Evolutionary conservation across 2,329 filamentous ascomycete genomes (phyloP).

Genomic region (Mycosphaerella sp.): DNA sequence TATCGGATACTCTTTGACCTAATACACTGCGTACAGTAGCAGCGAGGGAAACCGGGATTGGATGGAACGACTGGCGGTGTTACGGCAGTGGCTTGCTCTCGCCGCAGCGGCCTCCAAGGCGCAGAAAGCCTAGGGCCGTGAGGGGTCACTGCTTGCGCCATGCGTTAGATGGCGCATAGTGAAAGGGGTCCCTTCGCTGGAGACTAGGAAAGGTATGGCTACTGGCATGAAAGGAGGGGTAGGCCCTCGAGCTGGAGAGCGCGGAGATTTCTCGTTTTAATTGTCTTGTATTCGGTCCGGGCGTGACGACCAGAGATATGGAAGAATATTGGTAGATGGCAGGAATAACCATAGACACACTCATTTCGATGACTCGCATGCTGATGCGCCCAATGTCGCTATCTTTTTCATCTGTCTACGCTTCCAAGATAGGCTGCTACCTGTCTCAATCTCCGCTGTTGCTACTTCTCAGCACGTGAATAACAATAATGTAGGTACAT

Average conservation of each 20-base stretch:
- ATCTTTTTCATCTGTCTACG: not conserved
- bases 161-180: not conserved
- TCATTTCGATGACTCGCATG: conserved; percentile 11
- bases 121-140: not conserved
- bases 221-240: not conserved
- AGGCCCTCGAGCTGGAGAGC: not conserved
- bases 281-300: conserved; percentile 7
- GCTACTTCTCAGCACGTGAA: no score
- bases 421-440: no score
- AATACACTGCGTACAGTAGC: conserved; percentile 10
- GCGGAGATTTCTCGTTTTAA: conserved; percentile 4
- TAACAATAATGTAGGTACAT: no score
- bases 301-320: conserved; percentile 3
- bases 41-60: not conserved
- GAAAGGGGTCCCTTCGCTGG: not conserved
- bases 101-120: no score
- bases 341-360: conserved; percentile 12
- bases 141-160: not conserved
- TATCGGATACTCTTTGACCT: conserved; percentile 22
- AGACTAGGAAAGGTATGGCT: not conserved
- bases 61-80: not conserved
- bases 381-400: not conserved
- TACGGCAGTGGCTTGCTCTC: not conserved
- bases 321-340: conserved; percentile 11
- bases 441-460: no score